phyloP scores from a whole-genome alignment of 306 rosid genomes.

The Alnus glutinosa region DNA sequence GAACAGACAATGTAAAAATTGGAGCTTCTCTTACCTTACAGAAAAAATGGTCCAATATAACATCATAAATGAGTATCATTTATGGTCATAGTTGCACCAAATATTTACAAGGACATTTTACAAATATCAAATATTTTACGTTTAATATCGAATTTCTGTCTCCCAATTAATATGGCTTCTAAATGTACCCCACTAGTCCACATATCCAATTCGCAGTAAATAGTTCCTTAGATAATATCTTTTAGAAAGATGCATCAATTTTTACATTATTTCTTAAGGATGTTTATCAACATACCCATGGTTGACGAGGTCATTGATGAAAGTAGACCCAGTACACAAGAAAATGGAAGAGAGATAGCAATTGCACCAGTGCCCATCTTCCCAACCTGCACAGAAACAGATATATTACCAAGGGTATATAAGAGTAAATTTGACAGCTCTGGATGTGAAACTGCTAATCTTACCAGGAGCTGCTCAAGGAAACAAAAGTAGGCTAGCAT shows the following conservation, averaged over 20 bases:
- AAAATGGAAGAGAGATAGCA: constrained; percentile 88
- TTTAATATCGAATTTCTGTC: not conserved
- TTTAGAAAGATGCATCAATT: not conserved
- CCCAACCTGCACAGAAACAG: constrained; percentile 58
- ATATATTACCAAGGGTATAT: constrained; percentile 18
- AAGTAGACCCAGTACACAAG: constrained; percentile 88
- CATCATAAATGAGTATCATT: constrained; percentile 13
- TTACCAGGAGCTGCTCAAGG: constrained; percentile 94
- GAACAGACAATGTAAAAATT: not conserved
- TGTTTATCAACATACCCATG: constrained; percentile 68
- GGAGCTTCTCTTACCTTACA: not conserved
- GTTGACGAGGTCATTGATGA: constrained; percentile 88
- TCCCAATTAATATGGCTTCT: constrained; percentile 1
- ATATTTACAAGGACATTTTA: constrained; percentile 14
- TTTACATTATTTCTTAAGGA: too few relatives aligned
- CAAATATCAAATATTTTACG: not conserved
- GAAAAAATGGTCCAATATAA: not conserved
- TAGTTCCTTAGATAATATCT: constrained; percentile 18
- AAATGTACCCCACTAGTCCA: not conserved
- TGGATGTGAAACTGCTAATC: constrained; percentile 16
- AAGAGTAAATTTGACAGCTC: constrained; percentile 24
- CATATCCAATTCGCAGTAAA: constrained; percentile 1
- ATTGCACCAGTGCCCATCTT: constrained; percentile 80
- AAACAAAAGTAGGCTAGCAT: constrained; percentile 97
- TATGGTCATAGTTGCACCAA: constrained; percentile 8